These are phyloP conservation scores for Aspergillus eucalypticola DNA, from an alignment of 2,329 filamentous ascomycete genomes.

Conservation along the genomic window DNA sequence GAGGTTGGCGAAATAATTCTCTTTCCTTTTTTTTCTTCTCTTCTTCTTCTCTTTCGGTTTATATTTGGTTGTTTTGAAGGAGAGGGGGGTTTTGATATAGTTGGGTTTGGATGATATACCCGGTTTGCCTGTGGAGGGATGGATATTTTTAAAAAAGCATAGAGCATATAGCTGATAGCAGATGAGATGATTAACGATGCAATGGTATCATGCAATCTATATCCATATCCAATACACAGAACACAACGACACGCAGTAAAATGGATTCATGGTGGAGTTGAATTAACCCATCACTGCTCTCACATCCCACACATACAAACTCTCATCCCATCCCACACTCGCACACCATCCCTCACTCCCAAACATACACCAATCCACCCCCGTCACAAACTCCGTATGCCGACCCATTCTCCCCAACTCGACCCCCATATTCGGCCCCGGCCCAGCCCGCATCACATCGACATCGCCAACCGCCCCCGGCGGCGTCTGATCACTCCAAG, in stretches of 20 bases:
- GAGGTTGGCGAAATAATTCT: constrained; percentile 52
- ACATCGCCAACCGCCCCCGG: constrained; percentile 34
- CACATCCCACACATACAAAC: constrained; percentile 89
- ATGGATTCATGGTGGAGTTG: neutral
- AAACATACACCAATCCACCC: constrained; percentile 97
- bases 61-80: neutral
- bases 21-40: neutral
- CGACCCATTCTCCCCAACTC: constrained; percentile 85
- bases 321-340: constrained; percentile 91
- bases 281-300: constrained; percentile 58
- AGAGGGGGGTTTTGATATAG: neutral
- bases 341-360: constrained; percentile 94
- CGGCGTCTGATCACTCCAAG: constrained; percentile 81
- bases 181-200: constrained; percentile 1
- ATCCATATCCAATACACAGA: constrained; percentile 22
- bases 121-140: neutral
- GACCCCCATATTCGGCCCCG: constrained; percentile 54
- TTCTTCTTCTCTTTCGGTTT: neutral
- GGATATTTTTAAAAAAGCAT: neutral
- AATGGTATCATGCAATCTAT: constrained; percentile 28
- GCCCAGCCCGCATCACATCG: constrained; percentile 43
- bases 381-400: constrained; percentile 94
- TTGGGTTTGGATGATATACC: neutral
- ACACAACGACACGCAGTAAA: neutral
- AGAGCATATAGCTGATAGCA: neutral